Percentiles rank a stretch among this genome's conserved stretches.
phyloP scores from a whole-genome alignment of 2,329 filamentous ascomycete species.

The Drechslera avenae region DNA sequence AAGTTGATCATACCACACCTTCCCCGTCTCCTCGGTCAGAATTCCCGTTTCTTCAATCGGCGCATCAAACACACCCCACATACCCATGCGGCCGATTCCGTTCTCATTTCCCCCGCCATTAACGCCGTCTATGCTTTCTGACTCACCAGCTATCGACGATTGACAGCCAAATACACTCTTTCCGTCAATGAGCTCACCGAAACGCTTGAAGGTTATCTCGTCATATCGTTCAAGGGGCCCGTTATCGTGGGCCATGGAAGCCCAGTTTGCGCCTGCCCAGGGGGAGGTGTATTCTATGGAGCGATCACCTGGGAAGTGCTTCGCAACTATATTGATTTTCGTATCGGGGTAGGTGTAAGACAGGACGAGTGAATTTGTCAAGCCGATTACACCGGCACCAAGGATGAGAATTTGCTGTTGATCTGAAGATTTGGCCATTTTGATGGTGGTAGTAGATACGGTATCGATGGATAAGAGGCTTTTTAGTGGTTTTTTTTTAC shows the following conservation, averaged over 20 bases:
- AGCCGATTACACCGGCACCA: conserved; percentile 68
- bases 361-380: conserved; percentile 68
- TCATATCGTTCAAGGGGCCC: conserved; percentile 41
- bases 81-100: conserved; percentile 33
- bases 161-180: conserved; percentile 26
- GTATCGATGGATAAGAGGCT: background rate
- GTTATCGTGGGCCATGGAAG: conserved; percentile 57
- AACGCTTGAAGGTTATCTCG: conserved; percentile 37
- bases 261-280: conserved; percentile 83
- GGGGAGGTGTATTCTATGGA: conserved; percentile 89
- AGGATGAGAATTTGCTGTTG: conserved; percentile 34
- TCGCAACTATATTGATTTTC: conserved; percentile 74
- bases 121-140: background rate
- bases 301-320: conserved; percentile 93
- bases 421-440: conserved; percentile 18
- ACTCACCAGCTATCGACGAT: conserved; percentile 19
- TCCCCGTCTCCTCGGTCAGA: conserved; percentile 46
- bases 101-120: conserved; percentile 25
- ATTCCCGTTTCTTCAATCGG: conserved; percentile 40
- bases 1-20: conserved; percentile 52
- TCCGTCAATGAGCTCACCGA: conserved; percentile 33
- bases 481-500: too few species aligned
- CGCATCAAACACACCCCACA: conserved; percentile 40
- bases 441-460: background rate
- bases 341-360: conserved; percentile 59